Evolutionary conservation across 176 grass and related monocot genomes (phyloP).

Genomic region (Juncus inflexus): DNA sequence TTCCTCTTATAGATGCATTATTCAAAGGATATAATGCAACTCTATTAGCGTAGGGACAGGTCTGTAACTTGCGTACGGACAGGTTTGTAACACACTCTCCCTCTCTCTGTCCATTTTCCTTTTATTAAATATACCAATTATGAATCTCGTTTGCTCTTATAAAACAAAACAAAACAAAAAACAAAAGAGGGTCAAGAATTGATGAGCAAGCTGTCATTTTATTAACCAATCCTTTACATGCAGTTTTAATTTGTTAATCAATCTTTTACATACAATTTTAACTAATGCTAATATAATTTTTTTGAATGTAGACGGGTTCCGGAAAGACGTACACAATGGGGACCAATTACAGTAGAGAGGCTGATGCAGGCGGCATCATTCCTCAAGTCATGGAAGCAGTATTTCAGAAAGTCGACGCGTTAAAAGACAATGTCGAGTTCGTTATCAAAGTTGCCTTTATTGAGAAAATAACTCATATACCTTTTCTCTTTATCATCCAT

Average conservation of each 20-base stretch:
- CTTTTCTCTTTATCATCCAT: neutral
- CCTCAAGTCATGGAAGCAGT: slow-evolving; percentile 93
- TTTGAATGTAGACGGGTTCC: slow-evolving; percentile 69
- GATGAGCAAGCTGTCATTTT: too few species aligned
- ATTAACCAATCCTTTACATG: too few species aligned
- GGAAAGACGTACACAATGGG: slow-evolving; percentile 99
- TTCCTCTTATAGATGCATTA: slow-evolving; percentile 65
- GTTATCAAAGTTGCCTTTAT: slow-evolving; percentile 94
- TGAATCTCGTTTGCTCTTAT: neutral
- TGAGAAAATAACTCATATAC: slow-evolving; percentile 40
- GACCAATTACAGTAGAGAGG: slow-evolving; percentile 65
- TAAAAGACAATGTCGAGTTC: slow-evolving; percentile 52
- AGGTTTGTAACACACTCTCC: slow-evolving; percentile 38
- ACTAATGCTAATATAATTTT: slow-evolving; percentile 25
- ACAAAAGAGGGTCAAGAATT: too few species aligned
- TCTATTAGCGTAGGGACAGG: too few species aligned
- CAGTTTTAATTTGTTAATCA: too few species aligned
- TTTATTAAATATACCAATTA: neutral
- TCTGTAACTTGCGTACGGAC: slow-evolving; percentile 88
- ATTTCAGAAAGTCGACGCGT: slow-evolving; percentile 58
- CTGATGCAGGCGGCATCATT: slow-evolving; percentile 68
- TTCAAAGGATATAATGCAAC: slow-evolving; percentile 91
- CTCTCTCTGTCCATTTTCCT: too few species aligned
- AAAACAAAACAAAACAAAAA: too few species aligned
- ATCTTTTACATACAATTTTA: slow-evolving; percentile 12